Evolutionary conservation across 2,329 filamentous ascomycete species (phyloP).

Genomic region (Tricladium varicosporioides): DNA sequence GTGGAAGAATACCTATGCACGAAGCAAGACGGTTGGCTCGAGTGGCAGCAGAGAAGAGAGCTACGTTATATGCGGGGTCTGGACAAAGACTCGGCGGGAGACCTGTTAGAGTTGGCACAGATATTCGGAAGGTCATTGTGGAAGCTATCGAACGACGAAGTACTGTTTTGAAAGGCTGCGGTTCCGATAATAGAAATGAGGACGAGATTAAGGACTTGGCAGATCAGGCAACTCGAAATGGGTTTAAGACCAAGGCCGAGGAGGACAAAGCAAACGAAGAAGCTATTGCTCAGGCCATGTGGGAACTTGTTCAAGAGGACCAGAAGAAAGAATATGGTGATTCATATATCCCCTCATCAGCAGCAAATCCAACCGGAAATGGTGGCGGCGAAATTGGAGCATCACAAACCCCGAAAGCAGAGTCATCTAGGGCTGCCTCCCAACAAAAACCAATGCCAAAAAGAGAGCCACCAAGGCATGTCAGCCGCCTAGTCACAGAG

Average conservation of each 20-base stretch:
- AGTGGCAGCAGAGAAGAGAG: slow-evolving; percentile 70
- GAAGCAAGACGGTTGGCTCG: slow-evolving; percentile 76
- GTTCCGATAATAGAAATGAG: slow-evolving; percentile 59
- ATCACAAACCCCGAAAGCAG: slow-evolving; percentile 12
- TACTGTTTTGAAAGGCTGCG: slow-evolving; percentile 70
- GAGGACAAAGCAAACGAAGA: slow-evolving; percentile 86
- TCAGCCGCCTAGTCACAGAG: slow-evolving; percentile 30
- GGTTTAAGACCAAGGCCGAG: slow-evolving; percentile 80
- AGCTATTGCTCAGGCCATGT: slow-evolving; percentile 81
- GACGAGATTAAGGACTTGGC: slow-evolving; percentile 63
- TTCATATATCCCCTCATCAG: slow-evolving; percentile 29
- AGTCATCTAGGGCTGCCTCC: slow-evolving; percentile 6
- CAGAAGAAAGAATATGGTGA: slow-evolving; percentile 31
- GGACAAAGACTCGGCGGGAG: slow-evolving; percentile 73
- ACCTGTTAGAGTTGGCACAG: slow-evolving; percentile 53
- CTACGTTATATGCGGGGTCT: slow-evolving; percentile 54
- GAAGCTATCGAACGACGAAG: slow-evolving; percentile 69
- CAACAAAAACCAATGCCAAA: slow-evolving; percentile 2
- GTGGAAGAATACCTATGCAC: slow-evolving; percentile 59
- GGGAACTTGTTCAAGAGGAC: slow-evolving; percentile 84
- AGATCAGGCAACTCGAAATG: slow-evolving; percentile 64
- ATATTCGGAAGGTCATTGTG: slow-evolving; percentile 71
- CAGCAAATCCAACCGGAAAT: slow-evolving; percentile 32
- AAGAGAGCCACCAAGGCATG: slow-evolving; percentile 23
- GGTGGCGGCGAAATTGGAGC: slow-evolving; percentile 26